Evolutionary conservation across 1,284 basidiomycete genomes (phyloP).

Genomic region (Ustilago crameri): DNA sequence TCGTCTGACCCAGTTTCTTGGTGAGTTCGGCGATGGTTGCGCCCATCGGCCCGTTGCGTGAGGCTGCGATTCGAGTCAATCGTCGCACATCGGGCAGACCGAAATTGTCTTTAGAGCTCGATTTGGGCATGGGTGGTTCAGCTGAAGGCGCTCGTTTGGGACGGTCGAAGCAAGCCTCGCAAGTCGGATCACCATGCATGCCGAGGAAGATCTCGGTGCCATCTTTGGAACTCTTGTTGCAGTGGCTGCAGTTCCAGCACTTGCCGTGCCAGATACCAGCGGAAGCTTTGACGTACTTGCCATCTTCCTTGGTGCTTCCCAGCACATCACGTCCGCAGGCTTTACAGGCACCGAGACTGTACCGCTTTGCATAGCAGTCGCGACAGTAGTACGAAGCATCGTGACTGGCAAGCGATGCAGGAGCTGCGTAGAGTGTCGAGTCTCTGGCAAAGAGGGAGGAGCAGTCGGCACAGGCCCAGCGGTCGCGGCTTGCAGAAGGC

Average conservation of each 20-base stretch:
- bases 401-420: constrained; percentile 11
- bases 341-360: constrained; percentile 44
- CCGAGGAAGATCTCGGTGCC: constrained; percentile 43
- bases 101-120: neutral
- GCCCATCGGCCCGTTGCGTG: constrained; percentile 41
- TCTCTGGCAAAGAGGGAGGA: constrained; percentile 51
- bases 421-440: constrained; percentile 57
- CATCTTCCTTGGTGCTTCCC: constrained; percentile 58
- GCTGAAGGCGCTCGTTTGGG: constrained; percentile 4
- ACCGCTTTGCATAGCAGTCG: constrained; percentile 49
- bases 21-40: constrained; percentile 59
- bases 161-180: constrained; percentile 53
- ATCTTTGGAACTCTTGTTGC: constrained; percentile 22
- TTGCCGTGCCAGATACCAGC: constrained; percentile 53
- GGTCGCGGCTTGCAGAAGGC: constrained; percentile 37
- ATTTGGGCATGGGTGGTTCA: neutral
- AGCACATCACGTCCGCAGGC: constrained; percentile 45
- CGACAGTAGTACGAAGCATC: constrained; percentile 45
- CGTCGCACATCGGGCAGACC: constrained; percentile 16
- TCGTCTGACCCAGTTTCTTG: constrained; percentile 36
- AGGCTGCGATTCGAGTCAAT: constrained; percentile 12
- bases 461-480: constrained; percentile 56
- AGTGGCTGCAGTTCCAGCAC: constrained; percentile 55
- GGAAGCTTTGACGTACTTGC: constrained; percentile 51
- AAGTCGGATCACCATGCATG: constrained; percentile 53